Base-by-base conservation (phyloP, 202 grass and related monocot species). In the Setaria italica region DNA sequence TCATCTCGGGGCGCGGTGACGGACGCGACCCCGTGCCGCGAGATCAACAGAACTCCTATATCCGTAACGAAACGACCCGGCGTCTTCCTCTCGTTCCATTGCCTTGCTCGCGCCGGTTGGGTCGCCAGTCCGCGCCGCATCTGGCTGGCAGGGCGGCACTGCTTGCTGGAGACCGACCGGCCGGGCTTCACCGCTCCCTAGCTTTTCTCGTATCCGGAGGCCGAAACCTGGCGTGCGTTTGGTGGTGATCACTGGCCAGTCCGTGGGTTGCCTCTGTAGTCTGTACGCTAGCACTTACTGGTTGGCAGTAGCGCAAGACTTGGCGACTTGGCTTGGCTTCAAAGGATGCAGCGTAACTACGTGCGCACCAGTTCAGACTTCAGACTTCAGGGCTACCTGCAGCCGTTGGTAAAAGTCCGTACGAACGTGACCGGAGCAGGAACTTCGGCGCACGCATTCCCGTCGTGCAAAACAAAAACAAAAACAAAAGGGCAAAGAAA, bases 281-380 rank as follows among this genome's bases (percentile, higher is more conserved):
- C 1, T 14, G 14, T 11, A 17, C 21, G 21, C 43, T 4, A 41
- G 41, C 25, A 30, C 56, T 12, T 16, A 20, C 53, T n/a, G 6
- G 42, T 43, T 0, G 25, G 9, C 25, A 29, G 76, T 2, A 62
- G n/a, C 9, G 47, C 21, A 12, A 56, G 13, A n/a, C 72, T 76
- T 25, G 25, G 39, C 4, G 49, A 11, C 48, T 54, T 84, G 72
- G 34, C 73, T 85, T 85, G 34, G 16, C 74, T 76, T 85, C 72
- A 14, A 84, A 84, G 72, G 20, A 7, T 62, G 30, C 48, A 21
- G 11, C 43, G 21, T 29, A 62, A 30, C 58, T 29, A 29, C 57
- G 57, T 62, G 9, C 59, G 59, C 59, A 62, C 59, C 59, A 56
- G 54, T 56, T 20, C 54, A 56, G 51, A 46, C 16, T 56, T 20